Evolutionary conservation across 2,329 filamentous ascomycete species (phyloP).

Genomic region (Neopestalotiopsis clavispora): DNA sequence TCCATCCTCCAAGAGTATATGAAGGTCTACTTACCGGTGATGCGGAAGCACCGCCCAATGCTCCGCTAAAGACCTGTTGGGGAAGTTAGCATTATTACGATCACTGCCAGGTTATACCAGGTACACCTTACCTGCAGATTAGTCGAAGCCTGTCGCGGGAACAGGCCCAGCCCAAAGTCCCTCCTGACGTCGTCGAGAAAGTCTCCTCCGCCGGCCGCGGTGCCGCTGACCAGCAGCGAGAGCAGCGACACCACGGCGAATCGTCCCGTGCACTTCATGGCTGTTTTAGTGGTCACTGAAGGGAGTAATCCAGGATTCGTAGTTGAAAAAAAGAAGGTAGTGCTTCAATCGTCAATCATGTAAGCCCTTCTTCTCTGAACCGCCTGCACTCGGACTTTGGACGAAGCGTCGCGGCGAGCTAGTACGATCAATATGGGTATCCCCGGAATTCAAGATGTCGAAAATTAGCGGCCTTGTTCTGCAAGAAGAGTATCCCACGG

Average conservation of each 20-base stretch:
- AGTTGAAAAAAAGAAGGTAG: too few relatives aligned
- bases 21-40: conserved; percentile 35
- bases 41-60: conserved; percentile 43
- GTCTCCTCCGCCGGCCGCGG: conserved; percentile 24
- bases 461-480: too few relatives aligned
- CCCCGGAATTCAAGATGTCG: too few relatives aligned
- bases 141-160: conserved; percentile 34
- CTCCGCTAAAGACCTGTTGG: conserved; percentile 42
- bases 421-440: neutral
- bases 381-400: neutral
- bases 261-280: conserved; percentile 18
- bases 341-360: too few relatives aligned
- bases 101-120: conserved; percentile 13
- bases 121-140: conserved; percentile 42
- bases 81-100: too few relatives aligned
- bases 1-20: too few relatives aligned
- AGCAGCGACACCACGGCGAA: neutral
- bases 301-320: too few relatives aligned
- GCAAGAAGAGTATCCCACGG: too few relatives aligned
- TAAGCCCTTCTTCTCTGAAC: too few relatives aligned
- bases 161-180: conserved; percentile 41
- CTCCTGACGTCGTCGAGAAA: conserved; percentile 38
- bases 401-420: neutral
- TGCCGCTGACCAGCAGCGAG: conserved; percentile 11
- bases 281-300: too few relatives aligned